Evolutionary conservation across 257 asterid genomes (phyloP).

Genomic region (Forsythia viridissima): DNA sequence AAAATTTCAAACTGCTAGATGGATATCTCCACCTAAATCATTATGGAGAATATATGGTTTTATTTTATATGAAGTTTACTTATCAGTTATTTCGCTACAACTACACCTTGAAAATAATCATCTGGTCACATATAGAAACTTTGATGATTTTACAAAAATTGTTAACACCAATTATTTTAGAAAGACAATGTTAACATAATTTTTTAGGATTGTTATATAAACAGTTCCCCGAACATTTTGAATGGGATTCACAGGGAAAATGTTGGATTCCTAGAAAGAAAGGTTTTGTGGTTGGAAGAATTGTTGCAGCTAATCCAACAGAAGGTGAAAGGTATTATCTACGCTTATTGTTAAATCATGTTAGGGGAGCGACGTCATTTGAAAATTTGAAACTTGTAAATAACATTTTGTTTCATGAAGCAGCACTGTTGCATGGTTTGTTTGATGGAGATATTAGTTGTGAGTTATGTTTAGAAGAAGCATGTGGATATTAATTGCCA

Average conservation of each 20-base stretch:
- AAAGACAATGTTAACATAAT: not conserved
- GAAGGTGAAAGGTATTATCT: not conserved
- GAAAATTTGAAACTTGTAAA: not conserved
- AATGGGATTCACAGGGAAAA: not conserved
- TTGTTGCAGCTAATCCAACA: not conserved
- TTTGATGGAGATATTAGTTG: not conserved
- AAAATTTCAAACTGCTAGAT: not conserved
- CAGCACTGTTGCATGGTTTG: not conserved
- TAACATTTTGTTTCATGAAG: not conserved
- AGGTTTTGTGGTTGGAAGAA: not conserved
- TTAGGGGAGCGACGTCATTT: not conserved
- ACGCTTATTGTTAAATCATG: no score
- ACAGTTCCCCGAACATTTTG: not conserved
- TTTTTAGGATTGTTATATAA: not conserved
- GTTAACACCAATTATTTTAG: rapidly evolving
- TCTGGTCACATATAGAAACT: not conserved
- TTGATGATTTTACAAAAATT: not conserved
- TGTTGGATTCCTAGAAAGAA: not conserved
- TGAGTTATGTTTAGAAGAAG: not conserved
- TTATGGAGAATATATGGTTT: not conserved
- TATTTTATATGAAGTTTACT: not conserved
- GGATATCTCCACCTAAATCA: slow-evolving; percentile 3
- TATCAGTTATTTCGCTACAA: not conserved
- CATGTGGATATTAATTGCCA: not conserved
- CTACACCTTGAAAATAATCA: not conserved